phyloP scores from a whole-genome alignment of 106 monocot species.

The Triglochin maritima region DNA sequence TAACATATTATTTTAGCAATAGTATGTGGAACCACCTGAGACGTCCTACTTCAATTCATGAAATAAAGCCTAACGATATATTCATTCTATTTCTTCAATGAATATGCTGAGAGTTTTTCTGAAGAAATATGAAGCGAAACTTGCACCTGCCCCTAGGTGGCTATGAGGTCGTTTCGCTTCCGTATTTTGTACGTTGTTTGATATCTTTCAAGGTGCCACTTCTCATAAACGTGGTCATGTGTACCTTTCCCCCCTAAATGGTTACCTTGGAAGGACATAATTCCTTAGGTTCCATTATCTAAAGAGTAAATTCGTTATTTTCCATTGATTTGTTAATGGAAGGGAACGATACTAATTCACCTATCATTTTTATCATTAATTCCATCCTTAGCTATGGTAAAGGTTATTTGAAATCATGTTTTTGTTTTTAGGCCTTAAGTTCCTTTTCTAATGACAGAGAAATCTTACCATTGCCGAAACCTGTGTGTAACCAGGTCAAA shows the following conservation, averaged over 20 bases:
- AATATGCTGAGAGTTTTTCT: neutral
- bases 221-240: too few species aligned
- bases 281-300: neutral
- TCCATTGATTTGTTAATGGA: neutral
- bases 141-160: neutral
- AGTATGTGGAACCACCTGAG: neutral
- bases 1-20: too few species aligned
- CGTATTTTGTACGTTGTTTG: neutral
- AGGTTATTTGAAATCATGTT: too few species aligned
- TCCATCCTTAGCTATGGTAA: too few species aligned
- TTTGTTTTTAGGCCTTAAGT: neutral
- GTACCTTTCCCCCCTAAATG: neutral
- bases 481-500: constrained; percentile 16
- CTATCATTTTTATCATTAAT: neutral
- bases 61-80: neutral
- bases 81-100: neutral
- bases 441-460: neutral
- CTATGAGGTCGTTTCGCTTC: neutral
- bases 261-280: neutral
- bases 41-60: neutral
- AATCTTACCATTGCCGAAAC: neutral
- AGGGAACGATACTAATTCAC: too few species aligned
- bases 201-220: neutral
- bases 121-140: constrained; percentile 6
- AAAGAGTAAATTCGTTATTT: neutral